A percentile compares a stretch with the other conserved stretches of the same genome.
These are phyloP conservation scores for Penicillium robsamsonii DNA, from an alignment of 495 filamentous ascomycete genomes.

Conservation along the genomic window DNA sequence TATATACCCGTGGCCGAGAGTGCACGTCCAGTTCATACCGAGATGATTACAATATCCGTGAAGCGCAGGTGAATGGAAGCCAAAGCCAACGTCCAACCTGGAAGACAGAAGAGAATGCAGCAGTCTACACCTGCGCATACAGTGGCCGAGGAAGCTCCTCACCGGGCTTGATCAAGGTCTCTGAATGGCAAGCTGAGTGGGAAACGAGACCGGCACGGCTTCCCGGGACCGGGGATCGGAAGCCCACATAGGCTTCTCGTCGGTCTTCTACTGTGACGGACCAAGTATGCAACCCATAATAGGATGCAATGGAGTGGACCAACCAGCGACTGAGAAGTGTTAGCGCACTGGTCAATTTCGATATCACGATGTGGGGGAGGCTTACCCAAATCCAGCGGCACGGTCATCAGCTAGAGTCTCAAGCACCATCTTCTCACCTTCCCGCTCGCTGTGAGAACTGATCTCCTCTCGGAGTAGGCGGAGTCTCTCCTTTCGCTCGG, in stretches of 20 bases:
- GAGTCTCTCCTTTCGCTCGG: constrained; percentile 34
- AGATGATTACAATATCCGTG: background rate
- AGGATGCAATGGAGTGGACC: constrained; percentile 86
- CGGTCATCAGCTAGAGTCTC: constrained; percentile 71
- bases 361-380: background rate
- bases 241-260: constrained; percentile 86
- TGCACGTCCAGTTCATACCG: background rate
- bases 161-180: constrained; percentile 36
- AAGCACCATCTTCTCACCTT: constrained; percentile 73
- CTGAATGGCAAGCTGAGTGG: constrained; percentile 26
- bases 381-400: constrained; percentile 74
- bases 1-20: background rate
- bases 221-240: constrained; percentile 45
- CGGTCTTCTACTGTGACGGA: constrained; percentile 73
- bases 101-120: background rate
- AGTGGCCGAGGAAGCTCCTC: constrained; percentile 58
- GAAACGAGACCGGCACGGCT: constrained; percentile 31
- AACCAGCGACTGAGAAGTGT: constrained; percentile 70
- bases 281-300: constrained; percentile 88
- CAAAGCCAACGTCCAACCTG: constrained; percentile 1
- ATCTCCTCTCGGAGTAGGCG: constrained; percentile 40
- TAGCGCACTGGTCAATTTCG: background rate
- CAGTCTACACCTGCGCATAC: constrained; percentile 56
- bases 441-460: constrained; percentile 43
- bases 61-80: background rate